These are phyloP conservation scores for Prunella vulgaris DNA, from an alignment of 257 asterid species.

Conservation along the genomic window DNA sequence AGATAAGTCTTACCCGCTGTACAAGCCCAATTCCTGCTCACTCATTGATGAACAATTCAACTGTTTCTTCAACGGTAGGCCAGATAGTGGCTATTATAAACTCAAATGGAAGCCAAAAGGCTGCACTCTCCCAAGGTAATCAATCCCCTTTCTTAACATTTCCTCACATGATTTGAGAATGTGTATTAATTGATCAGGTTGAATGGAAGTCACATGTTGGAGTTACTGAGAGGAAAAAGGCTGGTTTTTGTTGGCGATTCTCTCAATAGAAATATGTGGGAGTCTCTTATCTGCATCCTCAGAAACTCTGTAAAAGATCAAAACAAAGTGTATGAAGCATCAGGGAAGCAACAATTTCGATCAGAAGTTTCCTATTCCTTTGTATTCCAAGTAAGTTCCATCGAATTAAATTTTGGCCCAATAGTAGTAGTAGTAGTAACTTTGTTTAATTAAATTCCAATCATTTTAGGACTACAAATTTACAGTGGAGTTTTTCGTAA, in stretches of 20 bases:
- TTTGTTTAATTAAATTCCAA: background rate
- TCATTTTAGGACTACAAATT: conserved; percentile 52
- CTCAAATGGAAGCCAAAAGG: conserved; percentile 82
- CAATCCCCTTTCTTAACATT: background rate
- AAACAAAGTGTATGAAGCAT: conserved; percentile 55
- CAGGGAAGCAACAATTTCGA: conserved; percentile 54
- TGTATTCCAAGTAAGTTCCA: conserved; percentile 55
- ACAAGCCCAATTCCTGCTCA: conserved; percentile 87
- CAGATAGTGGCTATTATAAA: conserved; percentile 53
- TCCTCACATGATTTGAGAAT: no score
- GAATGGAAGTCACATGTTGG: conserved; percentile 59
- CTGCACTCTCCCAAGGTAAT: conserved; percentile 82
- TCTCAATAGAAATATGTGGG: conserved; percentile 81
- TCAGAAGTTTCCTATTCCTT: conserved; percentile 57
- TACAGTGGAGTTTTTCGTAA: conserved; percentile 62
- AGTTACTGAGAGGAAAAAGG: conserved; percentile 59
- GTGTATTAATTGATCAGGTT: no score
- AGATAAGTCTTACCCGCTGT: conserved; percentile 78
- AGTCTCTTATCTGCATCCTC: conserved; percentile 71
- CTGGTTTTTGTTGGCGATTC: conserved; percentile 73
- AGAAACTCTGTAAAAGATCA: conserved; percentile 50
- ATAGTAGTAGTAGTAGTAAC: no score
- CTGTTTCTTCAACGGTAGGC: conserved; percentile 77
- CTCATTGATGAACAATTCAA: conserved; percentile 91
- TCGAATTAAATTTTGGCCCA: no score